Evolutionary conservation across 129 eudicot genomes (phyloP), one percentile per base, ranked within the genome.

Genomic region (Helianthus tuberosus): DNA sequence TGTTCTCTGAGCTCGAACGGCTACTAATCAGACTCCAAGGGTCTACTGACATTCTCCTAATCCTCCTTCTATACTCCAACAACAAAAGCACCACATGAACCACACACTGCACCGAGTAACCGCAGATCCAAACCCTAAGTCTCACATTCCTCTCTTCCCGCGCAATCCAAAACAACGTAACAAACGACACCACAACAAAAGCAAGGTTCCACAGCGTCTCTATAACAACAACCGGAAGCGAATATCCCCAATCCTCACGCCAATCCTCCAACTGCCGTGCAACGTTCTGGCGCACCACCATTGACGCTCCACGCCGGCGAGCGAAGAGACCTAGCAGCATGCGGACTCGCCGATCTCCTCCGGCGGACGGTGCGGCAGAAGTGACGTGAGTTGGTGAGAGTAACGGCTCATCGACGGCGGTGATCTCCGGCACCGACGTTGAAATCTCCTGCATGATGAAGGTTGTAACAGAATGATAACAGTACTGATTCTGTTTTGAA

Each of bases 121-220:
- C 95, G 54, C 81, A 83, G 54, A 91, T 77, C 97, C 97, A 91
- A 75, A 82, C 77, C 92, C 95, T 86, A 86, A 91, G 66, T 50
- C 86, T 88, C 68, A 81, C 88, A 73, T 80, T 43, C 47, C 2
- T 43, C 64, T 50, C 41, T 80, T 91, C 97, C 11, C 71, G 43
- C 57, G 32, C 57, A 27, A 87, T 57, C 41, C 83, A 88, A 16
- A 70, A 7, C 85, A 91, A 11, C 89, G 81, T 63, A 58, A 78
- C 86, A 7, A 82, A 62, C 35, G 91, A 68, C 15, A 79, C 95
- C 54, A 73, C 75, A 54, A 88, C 95, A 35, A 91, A 91, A 43
- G 81, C 60, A 43, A 86, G 46, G 79, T 88, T 91, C 97, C 92
- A 91, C 66, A 80, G 29, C 72, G 81, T 80, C 71, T 88, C 95